These are phyloP conservation scores for Lindgomyces ingoldianus DNA, from an alignment of 495 filamentous ascomycete genomes.

Conservation along the genomic window DNA sequence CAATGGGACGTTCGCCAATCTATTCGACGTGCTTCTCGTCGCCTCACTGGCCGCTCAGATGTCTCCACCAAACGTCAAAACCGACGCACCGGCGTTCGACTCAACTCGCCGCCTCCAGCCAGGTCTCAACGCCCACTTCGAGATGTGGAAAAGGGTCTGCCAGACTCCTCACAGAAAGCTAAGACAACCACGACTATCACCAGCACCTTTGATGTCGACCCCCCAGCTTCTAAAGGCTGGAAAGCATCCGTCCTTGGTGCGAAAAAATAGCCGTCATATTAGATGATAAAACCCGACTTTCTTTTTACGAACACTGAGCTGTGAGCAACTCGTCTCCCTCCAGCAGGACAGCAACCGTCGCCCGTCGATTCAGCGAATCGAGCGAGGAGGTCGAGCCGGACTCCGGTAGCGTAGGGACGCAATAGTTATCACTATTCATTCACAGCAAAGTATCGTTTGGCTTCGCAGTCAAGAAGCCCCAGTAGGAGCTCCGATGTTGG, in stretches of 20 bases:
- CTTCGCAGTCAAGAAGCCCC: not conserved
- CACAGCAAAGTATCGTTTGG: not conserved
- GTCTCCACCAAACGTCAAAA: conserved; percentile 26
- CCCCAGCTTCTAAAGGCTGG: conserved; percentile 30
- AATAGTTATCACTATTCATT: not conserved
- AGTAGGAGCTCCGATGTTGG: not conserved
- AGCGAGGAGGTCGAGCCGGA: not conserved
- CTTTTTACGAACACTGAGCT: not conserved
- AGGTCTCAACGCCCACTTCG: conserved; percentile 5
- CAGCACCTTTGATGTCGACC: conserved; percentile 38
- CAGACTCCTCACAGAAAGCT: conserved; percentile 13
- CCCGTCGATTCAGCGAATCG: not conserved
- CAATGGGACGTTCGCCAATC: conserved; percentile 56
- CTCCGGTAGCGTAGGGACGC: not conserved
- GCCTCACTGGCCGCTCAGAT: conserved; percentile 44
- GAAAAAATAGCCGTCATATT: conserved; percentile 18
- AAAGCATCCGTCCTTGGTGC: conserved; percentile 25
- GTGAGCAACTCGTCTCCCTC: not conserved
- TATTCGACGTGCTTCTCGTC: conserved; percentile 50
- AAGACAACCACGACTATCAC: conserved; percentile 36
- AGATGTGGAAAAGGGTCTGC: conserved; percentile 37
- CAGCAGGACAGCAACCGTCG: not conserved
- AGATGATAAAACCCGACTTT: not conserved
- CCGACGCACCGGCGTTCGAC: conserved; percentile 33
- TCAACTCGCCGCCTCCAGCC: conserved; percentile 29